These are phyloP conservation scores for Trypanosoma theileri DNA, from an alignment of 208 protist species.

Conservation along the genomic window DNA sequence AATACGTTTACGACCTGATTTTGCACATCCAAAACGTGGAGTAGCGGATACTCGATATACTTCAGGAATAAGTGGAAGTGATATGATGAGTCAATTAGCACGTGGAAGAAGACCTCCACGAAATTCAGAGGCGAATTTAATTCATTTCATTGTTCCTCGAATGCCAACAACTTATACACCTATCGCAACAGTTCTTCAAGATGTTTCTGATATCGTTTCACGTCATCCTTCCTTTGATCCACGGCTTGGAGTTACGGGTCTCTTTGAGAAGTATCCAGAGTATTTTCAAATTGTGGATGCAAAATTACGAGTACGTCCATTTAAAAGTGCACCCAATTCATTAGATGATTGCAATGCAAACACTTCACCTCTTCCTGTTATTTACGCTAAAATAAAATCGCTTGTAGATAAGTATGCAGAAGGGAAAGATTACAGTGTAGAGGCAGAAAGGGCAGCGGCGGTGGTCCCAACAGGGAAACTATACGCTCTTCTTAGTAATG, in stretches of 20 bases:
- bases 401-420: constrained; percentile 49
- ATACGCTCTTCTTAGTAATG: constrained; percentile 56
- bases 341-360: constrained; percentile 47
- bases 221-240: constrained; percentile 79
- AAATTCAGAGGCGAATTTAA: constrained; percentile 78
- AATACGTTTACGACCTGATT: constrained; percentile 61
- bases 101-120: constrained; percentile 52
- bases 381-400: constrained; percentile 56
- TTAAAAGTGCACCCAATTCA: constrained; percentile 69
- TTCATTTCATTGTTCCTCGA: constrained; percentile 57
- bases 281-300: constrained; percentile 84
- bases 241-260: constrained; percentile 70
- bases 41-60: constrained; percentile 52
- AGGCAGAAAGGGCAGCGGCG: constrained; percentile 42
- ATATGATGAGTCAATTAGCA: constrained; percentile 20
- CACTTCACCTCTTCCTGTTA: constrained; percentile 56
- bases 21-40: constrained; percentile 70
- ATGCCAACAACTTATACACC: constrained; percentile 63
- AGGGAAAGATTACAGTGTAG: constrained; percentile 61
- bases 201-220: constrained; percentile 77
- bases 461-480: constrained; percentile 66
- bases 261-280: constrained; percentile 86
- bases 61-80: constrained; percentile 14
- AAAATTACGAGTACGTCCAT: constrained; percentile 73
- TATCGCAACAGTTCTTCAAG: constrained; percentile 67